Evolutionary conservation across 129 eudicot species (phyloP), one percentile per base, ranked within the genome.

Genomic region (Saussurea involucrata): DNA sequence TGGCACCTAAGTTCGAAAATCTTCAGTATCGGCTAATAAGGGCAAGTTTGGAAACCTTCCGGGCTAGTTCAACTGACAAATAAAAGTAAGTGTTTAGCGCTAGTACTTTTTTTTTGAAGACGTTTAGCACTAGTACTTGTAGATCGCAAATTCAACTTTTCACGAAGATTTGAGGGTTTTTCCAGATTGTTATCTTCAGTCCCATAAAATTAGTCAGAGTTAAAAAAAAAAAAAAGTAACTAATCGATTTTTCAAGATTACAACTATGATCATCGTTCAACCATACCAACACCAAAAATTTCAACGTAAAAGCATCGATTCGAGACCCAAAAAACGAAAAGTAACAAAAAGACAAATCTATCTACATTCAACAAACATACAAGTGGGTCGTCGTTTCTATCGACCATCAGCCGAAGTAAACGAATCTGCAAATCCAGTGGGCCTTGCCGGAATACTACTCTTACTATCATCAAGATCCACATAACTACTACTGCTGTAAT

Each of bases 351-450:
- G 20, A 55, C 12, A 32, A 64, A 63, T 28, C 72, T 85, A 91
- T 91, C 84, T 81, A 88, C 91, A 86, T 72, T 27, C 53, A 57
- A 13, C 33, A 65, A 31, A 78, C 37, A 11, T 66, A 74, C 40
- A 0, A 63, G n/a, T n/a, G 65, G 8, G 22, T 17, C 61, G 29
- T 27, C 17, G 49, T 22, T 53, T 71, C 74, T 85, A 94, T 66
- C 99, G 87, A 27, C 99, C 99, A 87, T 95, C 99, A 2, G 88
- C 88, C 2, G 99, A 95, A 42, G 96, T 90, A 61, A 95, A 95
- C 0, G 99, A 95, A 22, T 95, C 99, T 4, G 96, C 99, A 78
- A 95, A 95, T 31, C 99, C 99, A 46, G 91, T 84, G 34, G 99
- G 99, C 55, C 99, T 77, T 7, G 99, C 83, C 34, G 99, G 99